Base-by-base conservation (phyloP, 1,284 basidiomycete species). In the Exobasidium rhododendri region DNA sequence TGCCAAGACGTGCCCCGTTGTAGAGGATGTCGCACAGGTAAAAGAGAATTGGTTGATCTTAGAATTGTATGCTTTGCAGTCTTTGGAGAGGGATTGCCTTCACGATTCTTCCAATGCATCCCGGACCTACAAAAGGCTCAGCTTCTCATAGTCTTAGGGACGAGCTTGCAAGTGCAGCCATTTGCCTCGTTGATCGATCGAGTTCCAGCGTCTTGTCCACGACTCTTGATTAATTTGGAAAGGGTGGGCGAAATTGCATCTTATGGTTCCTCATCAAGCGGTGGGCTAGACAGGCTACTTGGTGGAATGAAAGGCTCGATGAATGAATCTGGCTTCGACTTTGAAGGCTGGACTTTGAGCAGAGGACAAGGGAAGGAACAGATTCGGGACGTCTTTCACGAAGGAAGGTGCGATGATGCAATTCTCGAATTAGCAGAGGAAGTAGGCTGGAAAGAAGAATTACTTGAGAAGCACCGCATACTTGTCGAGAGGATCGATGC, bases 91-190 rank as follows among this genome's bases (percentile, higher is more conserved):
- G 66, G 60, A 2, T 53, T 80, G 10, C 79, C 79, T 0, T 52
- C 65, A 3, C 63, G 68, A 1, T 80, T 80, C 62, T 79, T 79
- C 54, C 35, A 63, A 7, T 64, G 68, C 35, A 59, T 75, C 5
- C 60, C 78, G 62, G 82, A 84, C 44, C 81, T 83, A 28, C 74
- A 83, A 2, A 44, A 73, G 22, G 90, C 90, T 1, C 92, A 97
- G 79, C 83, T 97, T 10, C 85, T 97, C 20, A 87, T 97, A 68
- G 87, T 97, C 30, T 87, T 97, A 69, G 94, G 94, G 28, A 97
- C 94, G 0, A 94, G 92, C 1, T 84, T 94, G 10, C 60, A 67
- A 4, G 84, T 85, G 1, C 82, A 84, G 26, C 85, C 85, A 1
- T 86, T 85, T 68, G 84, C 84, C 1, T 80, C 80, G 1, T 77